These are phyloP conservation scores for Austroboletus niveus DNA, from an alignment of 1,284 basidiomycete species.

Conservation along the genomic window DNA sequence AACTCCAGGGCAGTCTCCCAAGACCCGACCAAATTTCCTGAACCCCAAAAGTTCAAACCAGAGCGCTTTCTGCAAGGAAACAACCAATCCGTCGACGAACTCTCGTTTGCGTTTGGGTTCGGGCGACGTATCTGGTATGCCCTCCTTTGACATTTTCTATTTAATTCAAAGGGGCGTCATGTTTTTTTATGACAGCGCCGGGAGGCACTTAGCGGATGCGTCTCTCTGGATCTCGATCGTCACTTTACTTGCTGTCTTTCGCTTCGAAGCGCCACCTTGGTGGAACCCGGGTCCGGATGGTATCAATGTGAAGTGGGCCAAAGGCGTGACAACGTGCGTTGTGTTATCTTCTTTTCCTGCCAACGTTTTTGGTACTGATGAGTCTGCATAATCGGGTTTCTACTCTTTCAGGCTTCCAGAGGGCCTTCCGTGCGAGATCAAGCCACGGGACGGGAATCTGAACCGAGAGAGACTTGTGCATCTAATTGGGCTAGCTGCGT, in stretches of 20 bases:
- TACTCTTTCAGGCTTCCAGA: constrained; percentile 13
- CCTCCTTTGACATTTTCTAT: background rate
- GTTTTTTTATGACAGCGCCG: constrained; percentile 16
- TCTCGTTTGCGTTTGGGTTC: constrained; percentile 43
- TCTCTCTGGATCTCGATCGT: constrained; percentile 26
- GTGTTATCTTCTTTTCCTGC: background rate
- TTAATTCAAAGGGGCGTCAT: background rate
- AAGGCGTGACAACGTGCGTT: constrained; percentile 25
- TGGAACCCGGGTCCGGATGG: constrained; percentile 25
- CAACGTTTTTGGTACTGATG: background rate
- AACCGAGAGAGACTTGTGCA: constrained; percentile 11
- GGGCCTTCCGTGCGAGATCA: constrained; percentile 13
- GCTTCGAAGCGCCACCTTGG: constrained; percentile 8
- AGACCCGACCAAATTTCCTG: constrained; percentile 34
- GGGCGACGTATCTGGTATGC: too few relatives aligned
- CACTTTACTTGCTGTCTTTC: constrained; percentile 20
- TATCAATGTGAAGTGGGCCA: constrained; percentile 22
- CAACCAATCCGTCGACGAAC: constrained; percentile 36
- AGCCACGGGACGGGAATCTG: constrained; percentile 7
- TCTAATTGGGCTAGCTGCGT: constrained; percentile 9
- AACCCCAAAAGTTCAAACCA: constrained; percentile 44
- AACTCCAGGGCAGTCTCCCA: too few relatives aligned
- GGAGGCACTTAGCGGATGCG: constrained; percentile 41
- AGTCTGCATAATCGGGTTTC: background rate
- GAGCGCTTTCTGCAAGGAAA: constrained; percentile 36